Evolutionary conservation across 345 rosid species (phyloP), one percentile per base, ranked within the genome.

Genomic region (Cochlearia excelsa): DNA sequence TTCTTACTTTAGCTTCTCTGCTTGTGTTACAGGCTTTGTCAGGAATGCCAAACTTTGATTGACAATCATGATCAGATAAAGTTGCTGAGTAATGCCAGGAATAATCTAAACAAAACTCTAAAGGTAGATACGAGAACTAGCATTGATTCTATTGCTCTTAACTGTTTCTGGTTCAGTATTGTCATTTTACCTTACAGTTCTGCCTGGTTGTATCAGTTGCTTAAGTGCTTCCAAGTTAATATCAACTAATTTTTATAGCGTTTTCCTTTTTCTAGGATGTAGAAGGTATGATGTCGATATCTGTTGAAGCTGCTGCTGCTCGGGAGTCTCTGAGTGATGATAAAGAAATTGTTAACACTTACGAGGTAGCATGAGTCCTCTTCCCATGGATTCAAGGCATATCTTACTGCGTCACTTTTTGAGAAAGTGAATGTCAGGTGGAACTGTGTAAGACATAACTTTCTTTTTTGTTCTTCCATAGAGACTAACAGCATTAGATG

Each of bases 251-350:
- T 33, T 58, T 26, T 31, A 31, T 9, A 43, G 26, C 54, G 48
- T 57, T 69, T 59, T 16, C 23, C 23, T 16, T 45, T 51, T 59
- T 70, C 50, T 75, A 94, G 97, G 99, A 90, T 82, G 87, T 90
- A 59, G 96, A 87, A 72, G 99, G 99, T 67, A 94, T 94, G 99
- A 84, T 94, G 99, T 94, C 99, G 27, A 94, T 94, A 59, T 94
- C 97, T 34, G 95, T 81, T 63, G 99, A 90, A 81, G 97, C 97
- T 77, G 76, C 97, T 59, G 97, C 78, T 67, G 99, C 99, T 42
- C 78, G 84, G 8, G 84, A 84, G 57, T 94, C 99, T 34, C 80
- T 94, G 78, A 87, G 84, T 79, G 95, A 94, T 72, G 99, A 94
- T 82, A 87, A 80, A 72, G 97, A 94, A 75, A 75, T 94, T 42